Evolutionary conservation across 1,284 basidiomycete genomes (phyloP), one percentile per base, ranked within the genome.

Genomic region (Fomitopsis pinicola): DNA sequence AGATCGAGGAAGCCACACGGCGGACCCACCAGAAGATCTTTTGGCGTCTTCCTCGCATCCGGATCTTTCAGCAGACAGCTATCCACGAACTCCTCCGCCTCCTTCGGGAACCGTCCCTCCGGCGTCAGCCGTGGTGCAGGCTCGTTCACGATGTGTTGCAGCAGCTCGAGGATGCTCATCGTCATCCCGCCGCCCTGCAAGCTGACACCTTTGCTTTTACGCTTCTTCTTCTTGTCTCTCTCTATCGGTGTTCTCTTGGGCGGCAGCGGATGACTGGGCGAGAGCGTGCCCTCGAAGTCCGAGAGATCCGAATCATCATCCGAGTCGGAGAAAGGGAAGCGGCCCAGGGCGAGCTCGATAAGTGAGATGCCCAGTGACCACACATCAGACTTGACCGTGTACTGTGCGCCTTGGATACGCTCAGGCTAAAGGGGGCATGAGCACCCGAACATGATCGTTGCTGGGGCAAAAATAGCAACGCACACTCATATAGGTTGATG

Each of bases 401-500:
- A 98, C 72, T 94, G 91, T 3, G 95, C 95, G 59, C 97, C 97
- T 81, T 98, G 96, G 71, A 99, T 98, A 59, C 97, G 94, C 75
- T 99, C 97, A 40, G 97, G 97, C 94, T 98, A 74, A 42, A 55
- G 48, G 52, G 56, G 40, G 26, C 19, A 45, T 42, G 35, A 28
- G 30, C 55, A 50, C 55, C 14, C 52, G 54, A 58, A 14, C 28
- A 14, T 22, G 8, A 50, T 8, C 64, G 65, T 19, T 68, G 59
- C 57, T 17, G 85, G 92, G 75, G 53, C n/a, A 84, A 9, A 17
- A 14, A 33, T 50, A 50, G 48, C 28, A 33, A 86, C 95, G 76
- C 75, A 98, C 96, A 67, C 95, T 97, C 97, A 99, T 99, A 76
- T 99, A 99, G 14, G 95, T 97, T 64, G 94, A 96, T 2, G 97